phyloP scores from a whole-genome alignment of 2,329 filamentous ascomycete species.

The Microdochium paspali region DNA sequence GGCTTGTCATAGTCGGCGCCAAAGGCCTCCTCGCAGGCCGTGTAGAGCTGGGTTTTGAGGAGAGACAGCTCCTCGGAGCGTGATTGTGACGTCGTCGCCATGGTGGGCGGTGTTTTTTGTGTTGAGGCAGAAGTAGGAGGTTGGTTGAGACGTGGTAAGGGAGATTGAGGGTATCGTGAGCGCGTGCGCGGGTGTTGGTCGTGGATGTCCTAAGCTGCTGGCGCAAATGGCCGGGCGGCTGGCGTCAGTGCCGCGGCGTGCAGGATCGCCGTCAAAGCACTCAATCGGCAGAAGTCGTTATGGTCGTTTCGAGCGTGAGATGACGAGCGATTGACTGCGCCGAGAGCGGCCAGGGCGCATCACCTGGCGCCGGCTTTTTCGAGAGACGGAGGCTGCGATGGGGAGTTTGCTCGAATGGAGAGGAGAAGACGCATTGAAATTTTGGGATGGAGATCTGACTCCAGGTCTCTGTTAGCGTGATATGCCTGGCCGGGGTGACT shows the following conservation, averaged over 20 bases:
- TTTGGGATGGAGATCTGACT: background rate
- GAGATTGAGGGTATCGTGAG: slow-evolving; percentile 2
- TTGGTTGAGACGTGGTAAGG: no score
- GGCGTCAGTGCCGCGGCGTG: no score
- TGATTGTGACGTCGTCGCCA: slow-evolving; percentile 5
- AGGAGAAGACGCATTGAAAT: background rate
- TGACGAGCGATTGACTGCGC: no score
- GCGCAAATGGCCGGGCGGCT: no score
- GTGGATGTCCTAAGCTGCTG: no score
- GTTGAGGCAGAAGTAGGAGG: background rate
- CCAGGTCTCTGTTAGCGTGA: background rate
- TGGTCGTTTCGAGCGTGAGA: no score
- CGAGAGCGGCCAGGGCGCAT: background rate
- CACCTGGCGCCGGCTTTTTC: background rate
- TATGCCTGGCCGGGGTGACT: background rate
- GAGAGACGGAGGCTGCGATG: background rate
- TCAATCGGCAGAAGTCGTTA: no score
- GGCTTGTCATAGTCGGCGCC: slow-evolving; percentile 31
- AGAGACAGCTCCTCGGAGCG: slow-evolving; percentile 21
- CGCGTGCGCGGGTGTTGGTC: slow-evolving; percentile 1
- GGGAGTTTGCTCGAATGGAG: background rate
- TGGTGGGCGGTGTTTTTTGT: background rate
- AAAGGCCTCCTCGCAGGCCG: slow-evolving; percentile 38
- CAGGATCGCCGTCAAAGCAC: no score
- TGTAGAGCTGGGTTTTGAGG: slow-evolving; percentile 48